phyloP scores from a whole-genome alignment of 768 basidiomycete species.

The Suillus brevipes region DNA sequence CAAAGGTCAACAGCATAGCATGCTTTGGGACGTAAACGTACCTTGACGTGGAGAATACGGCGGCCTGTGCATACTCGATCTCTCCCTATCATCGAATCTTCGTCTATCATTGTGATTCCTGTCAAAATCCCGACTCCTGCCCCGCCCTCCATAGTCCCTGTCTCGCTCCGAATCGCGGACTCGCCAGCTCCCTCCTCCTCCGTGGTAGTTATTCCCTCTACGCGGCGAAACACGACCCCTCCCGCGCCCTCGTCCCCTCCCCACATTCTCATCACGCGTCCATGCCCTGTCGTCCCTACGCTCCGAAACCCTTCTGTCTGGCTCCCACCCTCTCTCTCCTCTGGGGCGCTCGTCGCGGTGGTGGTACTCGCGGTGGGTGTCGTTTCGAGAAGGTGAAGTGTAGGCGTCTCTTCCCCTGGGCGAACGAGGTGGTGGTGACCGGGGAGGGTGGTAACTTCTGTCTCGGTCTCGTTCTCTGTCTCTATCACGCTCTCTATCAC shows the following conservation, averaged over 20 bases:
- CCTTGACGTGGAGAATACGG: conserved; percentile 6
- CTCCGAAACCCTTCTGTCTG: conserved; percentile 3
- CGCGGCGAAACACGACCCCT: neutral
- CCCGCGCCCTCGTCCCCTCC: neutral
- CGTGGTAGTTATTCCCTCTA: conserved; percentile 4
- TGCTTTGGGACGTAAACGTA: neutral
- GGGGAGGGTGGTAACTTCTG: conserved; percentile 19
- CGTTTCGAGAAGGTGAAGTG: neutral
- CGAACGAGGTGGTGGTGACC: neutral
- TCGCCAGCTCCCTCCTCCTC: conserved; percentile 7
- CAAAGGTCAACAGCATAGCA: neutral
- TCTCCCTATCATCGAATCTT: conserved; percentile 1
- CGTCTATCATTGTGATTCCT: conserved; percentile 12
- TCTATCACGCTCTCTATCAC: conserved; percentile 14
- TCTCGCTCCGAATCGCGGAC: conserved; percentile 21
- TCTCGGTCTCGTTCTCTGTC: conserved; percentile 25
- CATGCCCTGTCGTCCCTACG: conserved; percentile 10
- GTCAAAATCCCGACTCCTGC: conserved; percentile 20
- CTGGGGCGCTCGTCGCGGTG: neutral
- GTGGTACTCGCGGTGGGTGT: neutral
- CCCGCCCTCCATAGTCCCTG: conserved; percentile 18
- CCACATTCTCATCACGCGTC: neutral
- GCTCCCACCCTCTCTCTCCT: conserved; percentile 9
- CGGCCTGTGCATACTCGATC: neutral
- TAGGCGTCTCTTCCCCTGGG: neutral